Evolutionary conservation across 257 asterid genomes (phyloP), one percentile per base, ranked within the genome.

Genomic region (Solanum appendiculatum): DNA sequence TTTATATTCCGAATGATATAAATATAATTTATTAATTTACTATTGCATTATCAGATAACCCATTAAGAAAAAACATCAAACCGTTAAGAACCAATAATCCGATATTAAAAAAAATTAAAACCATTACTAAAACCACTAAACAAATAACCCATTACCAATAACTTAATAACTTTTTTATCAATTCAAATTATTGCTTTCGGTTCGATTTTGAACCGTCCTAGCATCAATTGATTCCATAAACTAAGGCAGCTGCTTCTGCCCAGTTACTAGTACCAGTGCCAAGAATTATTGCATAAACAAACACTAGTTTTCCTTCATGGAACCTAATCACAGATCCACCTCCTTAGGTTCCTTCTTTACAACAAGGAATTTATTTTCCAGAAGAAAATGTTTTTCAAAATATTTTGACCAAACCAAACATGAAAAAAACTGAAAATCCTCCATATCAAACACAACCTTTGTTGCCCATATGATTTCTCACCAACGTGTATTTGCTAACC

Each of bases 401-500:
- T 51, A 51, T 51, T 51, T 51, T 51, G 60, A 51, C 60, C n/a
- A 4, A 51, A 6, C 60, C 60, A 51, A 51, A 51, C n/a, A 18
- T 51, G n/a, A 51, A 7, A 6, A 51, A 51, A 51, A 51, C 60
- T 5, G 23, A 6, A 4, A 51, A 51, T 51, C 60, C 60, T 6
- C 60, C 60, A 51, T 6, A 18, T 51, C 60, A 51, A 51, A 51
- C n/a, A 18, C 60, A 51, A n/a, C n/a, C 56, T 48, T 48, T 48
- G 56, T 48, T 48, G 56, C 21, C 60, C 60, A 51, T 5, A 37
- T 2, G 48, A 73, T n/a, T 36, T 21, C n/a, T 77, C 60, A 42
- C 7, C 16, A 42, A 77, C 60, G 8, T 25, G 94, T 93, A 54
- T 77, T 89, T 16, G 89, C 88, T n/a, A 51, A 86, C 13, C 80